phyloP scores from a whole-genome alignment of 148 eudicot species.

The Mesembryanthemum crystallinum region DNA sequence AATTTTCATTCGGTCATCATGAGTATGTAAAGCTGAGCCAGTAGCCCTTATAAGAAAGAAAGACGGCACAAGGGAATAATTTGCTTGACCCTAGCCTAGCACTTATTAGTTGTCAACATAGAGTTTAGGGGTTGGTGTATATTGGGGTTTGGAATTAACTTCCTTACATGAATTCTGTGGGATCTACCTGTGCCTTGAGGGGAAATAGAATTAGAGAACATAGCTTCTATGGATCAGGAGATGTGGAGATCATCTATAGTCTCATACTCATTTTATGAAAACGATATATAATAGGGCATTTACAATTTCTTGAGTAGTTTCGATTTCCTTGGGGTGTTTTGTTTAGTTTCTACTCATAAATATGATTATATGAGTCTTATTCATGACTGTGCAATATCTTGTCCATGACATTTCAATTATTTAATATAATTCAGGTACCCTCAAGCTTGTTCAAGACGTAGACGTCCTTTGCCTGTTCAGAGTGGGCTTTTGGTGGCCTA shows the following conservation, averaged over 20 bases:
- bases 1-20: too few species aligned
- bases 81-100: too few species aligned
- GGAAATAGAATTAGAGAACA: too few species aligned
- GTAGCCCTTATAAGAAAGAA: too few species aligned
- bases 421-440: slow-evolving; percentile 28
- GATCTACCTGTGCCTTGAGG: neutral
- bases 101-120: neutral
- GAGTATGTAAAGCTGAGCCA: too few species aligned
- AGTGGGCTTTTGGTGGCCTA: neutral
- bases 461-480: neutral
- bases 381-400: neutral
- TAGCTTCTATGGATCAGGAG: too few species aligned
- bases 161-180: neutral
- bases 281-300: too few species aligned
- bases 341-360: neutral
- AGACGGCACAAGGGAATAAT: too few species aligned
- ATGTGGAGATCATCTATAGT: too few species aligned
- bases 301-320: neutral
- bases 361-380: neutral
- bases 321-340: neutral
- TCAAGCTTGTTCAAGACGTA: slow-evolving; percentile 35
- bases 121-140: neutral
- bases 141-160: neutral
- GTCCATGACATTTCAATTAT: neutral
- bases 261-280: too few species aligned